phyloP scores from a whole-genome alignment of 1,284 basidiomycete species.

The Apiotrichum porosum region DNA sequence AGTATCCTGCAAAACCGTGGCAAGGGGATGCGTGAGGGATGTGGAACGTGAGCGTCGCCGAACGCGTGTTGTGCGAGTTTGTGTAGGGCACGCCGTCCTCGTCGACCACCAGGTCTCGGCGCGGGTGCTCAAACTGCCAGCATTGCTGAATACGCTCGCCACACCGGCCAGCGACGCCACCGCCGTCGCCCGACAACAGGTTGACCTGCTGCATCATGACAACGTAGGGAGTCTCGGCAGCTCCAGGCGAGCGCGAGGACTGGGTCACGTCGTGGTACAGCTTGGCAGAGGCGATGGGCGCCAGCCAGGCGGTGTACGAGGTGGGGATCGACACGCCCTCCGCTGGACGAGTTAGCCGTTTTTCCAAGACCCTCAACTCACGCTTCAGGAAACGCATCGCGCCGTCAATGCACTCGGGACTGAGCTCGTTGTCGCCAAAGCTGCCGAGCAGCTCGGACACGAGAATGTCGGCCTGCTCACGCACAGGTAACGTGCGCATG shows the following conservation, averaged over 20 bases:
- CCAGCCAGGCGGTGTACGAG: conserved; percentile 90
- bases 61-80: conserved; percentile 81
- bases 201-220: conserved; percentile 95
- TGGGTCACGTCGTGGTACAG: conserved; percentile 68
- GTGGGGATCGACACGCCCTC: conserved; percentile 92
- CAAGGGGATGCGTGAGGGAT: conserved; percentile 92
- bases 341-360: conserved; percentile 52
- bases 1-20: conserved; percentile 97
- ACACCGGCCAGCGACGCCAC: conserved; percentile 57
- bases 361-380: conserved; percentile 47
- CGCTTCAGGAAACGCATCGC: conserved; percentile 84
- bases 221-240: conserved; percentile 92
- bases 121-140: conserved; percentile 95
- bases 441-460: conserved; percentile 94
- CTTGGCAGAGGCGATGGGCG: conserved; percentile 88
- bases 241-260: conserved; percentile 53
- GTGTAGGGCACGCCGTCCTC: conserved; percentile 69
- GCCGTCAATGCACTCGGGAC: conserved; percentile 96
- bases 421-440: conserved; percentile 98
- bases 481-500: conserved; percentile 77
- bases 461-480: conserved; percentile 85
- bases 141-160: conserved; percentile 85
- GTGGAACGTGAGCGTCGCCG: conserved; percentile 75
- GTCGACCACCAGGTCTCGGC: conserved; percentile 70
- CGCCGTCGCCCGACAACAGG: conserved; percentile 69